Evolutionary conservation across 1,284 basidiomycete genomes (phyloP), one percentile per base, ranked within the genome.

Genomic region (Hemileia vastatrix): DNA sequence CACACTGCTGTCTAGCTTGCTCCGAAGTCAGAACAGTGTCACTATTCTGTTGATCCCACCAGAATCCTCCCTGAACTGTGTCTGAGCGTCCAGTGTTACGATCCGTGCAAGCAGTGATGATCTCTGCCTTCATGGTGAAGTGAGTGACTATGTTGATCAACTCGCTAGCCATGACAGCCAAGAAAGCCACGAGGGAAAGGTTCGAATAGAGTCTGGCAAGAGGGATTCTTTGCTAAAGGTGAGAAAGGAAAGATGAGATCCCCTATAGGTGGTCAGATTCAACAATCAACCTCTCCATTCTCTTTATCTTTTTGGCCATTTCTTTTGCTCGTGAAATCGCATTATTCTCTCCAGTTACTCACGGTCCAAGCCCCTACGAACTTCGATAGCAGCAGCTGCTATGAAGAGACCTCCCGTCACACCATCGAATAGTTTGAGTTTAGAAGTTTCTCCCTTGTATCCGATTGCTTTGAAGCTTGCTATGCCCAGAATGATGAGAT

Each of bases 71-170:
- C 36, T 40, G 36, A 40, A 15, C 15, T 40, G 9, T 40, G 13
- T 54, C 52, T 0, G 52, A 32, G 27, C 45, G 40, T 11, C 70
- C 70, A 4, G 70, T 70, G 63, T 71, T 67, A n/a, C 43, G 45
- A 5, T 60, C 31, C 3, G 66, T 64, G 61, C 71, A 72, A 54
- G 59, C 64, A 47, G 58, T 55, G 66, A 72, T 67, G 62, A 67
- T 60, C 32, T 64, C 55, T 2, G 9, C 33, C 64, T 72, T 71
- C 66, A 59, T 64, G 24, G 54, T 55, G 64, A 67, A 67, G 62
- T 69, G 67, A 18, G 56, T 64, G 9, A 68, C 67, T 27, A 72
- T 67, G 54, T 56, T 66, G 52, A 71, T 44, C n/a, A 71, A 51
- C 56, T 72, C 65, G 51, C 63, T 64, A 8, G 68, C 67, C 32